Evolutionary conservation across 1,139 yeast genomes (phyloP).

Genomic region (Yamadazyma diospyri): DNA sequence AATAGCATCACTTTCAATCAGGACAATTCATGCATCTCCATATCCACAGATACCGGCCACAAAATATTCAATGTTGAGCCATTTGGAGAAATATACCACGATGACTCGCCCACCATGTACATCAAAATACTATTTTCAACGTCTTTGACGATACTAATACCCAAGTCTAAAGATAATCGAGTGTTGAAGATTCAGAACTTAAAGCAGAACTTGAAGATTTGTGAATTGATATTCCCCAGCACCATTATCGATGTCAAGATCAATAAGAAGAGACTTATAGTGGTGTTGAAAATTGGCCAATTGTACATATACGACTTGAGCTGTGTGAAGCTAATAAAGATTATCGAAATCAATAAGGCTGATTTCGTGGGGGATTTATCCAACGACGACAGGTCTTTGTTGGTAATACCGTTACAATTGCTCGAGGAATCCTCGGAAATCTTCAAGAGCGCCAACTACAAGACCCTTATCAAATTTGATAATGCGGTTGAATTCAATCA

Average conservation of each 20-base stretch:
- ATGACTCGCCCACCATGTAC: conserved; percentile 25
- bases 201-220: conserved; percentile 63
- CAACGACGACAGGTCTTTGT: conserved; percentile 44
- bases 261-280: conserved; percentile 64
- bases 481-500: conserved; percentile 7
- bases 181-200: conserved; percentile 62
- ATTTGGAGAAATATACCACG: conserved; percentile 40
- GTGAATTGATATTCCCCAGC: conserved; percentile 68
- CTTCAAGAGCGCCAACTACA: conserved; percentile 16
- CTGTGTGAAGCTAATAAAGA: conserved; percentile 64
- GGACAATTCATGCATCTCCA: conserved; percentile 40
- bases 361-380: conserved; percentile 47
- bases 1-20: conserved; percentile 44
- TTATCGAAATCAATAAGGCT: conserved; percentile 38
- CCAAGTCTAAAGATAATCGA: conserved; percentile 41
- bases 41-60: conserved; percentile 32
- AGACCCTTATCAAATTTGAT: conserved; percentile 13
- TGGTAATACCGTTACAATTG: conserved; percentile 36
- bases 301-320: conserved; percentile 71
- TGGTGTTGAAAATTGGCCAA: conserved; percentile 57
- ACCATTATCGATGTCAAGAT: conserved; percentile 57
- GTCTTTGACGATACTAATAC: conserved; percentile 63
- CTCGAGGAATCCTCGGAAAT: conserved; percentile 29
- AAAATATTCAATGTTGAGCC: conserved; percentile 47
- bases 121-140: conserved; percentile 70